Evolutionary conservation across 2,329 filamentous ascomycete species (phyloP).

Genomic region (Ceratocystis alfenasii): DNA sequence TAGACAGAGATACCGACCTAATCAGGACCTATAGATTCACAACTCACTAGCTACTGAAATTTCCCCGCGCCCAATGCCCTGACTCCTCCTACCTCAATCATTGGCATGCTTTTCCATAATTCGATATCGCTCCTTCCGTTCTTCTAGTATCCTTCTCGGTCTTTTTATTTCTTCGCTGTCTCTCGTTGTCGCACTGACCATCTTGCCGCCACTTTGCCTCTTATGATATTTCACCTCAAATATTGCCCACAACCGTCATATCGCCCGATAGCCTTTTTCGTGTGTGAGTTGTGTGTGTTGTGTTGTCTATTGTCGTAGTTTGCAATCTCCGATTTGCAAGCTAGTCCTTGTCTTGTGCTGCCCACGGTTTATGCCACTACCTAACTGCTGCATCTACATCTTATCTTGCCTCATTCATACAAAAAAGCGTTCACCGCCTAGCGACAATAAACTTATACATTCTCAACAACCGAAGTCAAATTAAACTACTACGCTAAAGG

Average conservation of each 20-base stretch:
- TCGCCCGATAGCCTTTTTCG: slow-evolving; percentile 5
- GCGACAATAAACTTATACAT: background rate
- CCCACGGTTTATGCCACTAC: too few relatives aligned
- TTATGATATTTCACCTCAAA: slow-evolving; percentile 8
- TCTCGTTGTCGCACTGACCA: slow-evolving; percentile 7
- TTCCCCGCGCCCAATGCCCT: slow-evolving; percentile 8
- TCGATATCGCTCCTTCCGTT: background rate
- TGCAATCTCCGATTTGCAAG: background rate
- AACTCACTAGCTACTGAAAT: background rate
- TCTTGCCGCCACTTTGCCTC: slow-evolving; percentile 4
- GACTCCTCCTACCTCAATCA: background rate
- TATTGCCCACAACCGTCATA: slow-evolving; percentile 5
- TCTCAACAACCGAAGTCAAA: background rate
- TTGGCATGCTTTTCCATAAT: background rate
- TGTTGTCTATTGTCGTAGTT: background rate
- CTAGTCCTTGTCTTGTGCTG: background rate
- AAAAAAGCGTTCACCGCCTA: too few relatives aligned
- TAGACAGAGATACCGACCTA: background rate
- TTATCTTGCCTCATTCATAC: too few relatives aligned
- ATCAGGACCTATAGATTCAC: background rate
- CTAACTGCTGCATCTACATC: too few relatives aligned
- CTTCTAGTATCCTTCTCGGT: slow-evolving; percentile 2
- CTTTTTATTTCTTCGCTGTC: slow-evolving; percentile 9
- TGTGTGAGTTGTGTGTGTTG: background rate
- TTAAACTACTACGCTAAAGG: slow-evolving; percentile 12